phyloP scores from a whole-genome alignment of 2,329 filamentous ascomycete species.

The Aureobasidium leucospermi region DNA sequence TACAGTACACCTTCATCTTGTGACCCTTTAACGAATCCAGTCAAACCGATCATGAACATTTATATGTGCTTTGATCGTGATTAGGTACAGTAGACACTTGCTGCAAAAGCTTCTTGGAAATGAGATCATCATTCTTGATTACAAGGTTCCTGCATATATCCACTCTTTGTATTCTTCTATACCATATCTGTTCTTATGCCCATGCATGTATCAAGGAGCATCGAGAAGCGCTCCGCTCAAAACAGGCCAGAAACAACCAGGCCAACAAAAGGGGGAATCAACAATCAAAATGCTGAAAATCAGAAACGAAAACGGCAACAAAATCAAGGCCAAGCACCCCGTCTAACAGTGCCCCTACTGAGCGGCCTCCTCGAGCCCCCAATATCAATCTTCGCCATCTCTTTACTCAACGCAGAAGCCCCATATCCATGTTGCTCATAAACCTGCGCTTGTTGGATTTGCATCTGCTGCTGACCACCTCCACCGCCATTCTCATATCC shows the following conservation, averaged over 20 bases:
- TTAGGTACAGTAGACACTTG: too few relatives aligned
- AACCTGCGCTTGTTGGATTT: conserved; percentile 19
- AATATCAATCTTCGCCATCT: conserved; percentile 53
- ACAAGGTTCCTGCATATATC: background rate
- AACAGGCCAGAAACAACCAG: background rate
- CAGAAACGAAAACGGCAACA: background rate
- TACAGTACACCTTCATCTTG: too few relatives aligned
- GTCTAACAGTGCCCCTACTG: conserved; percentile 4
- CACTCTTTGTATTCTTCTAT: conserved; percentile 9
- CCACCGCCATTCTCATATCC: conserved; percentile 20
- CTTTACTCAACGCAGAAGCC: conserved; percentile 59
- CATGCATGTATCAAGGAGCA: background rate
- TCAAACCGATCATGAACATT: too few relatives aligned
- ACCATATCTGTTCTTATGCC: background rate
- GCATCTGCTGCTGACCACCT: background rate
- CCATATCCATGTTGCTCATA: conserved; percentile 23
- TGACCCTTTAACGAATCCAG: too few relatives aligned
- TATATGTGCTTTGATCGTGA: too few relatives aligned
- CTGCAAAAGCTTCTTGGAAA: background rate
- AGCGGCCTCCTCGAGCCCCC: conserved; percentile 21
- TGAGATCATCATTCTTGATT: background rate
- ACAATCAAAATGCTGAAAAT: background rate
- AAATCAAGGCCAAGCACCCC: conserved; percentile 5
- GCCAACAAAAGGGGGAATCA: background rate
- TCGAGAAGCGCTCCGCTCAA: too few relatives aligned